Evolutionary conservation across 805 yeast species (phyloP).

Genomic region (Hanseniaspora lachancei): DNA sequence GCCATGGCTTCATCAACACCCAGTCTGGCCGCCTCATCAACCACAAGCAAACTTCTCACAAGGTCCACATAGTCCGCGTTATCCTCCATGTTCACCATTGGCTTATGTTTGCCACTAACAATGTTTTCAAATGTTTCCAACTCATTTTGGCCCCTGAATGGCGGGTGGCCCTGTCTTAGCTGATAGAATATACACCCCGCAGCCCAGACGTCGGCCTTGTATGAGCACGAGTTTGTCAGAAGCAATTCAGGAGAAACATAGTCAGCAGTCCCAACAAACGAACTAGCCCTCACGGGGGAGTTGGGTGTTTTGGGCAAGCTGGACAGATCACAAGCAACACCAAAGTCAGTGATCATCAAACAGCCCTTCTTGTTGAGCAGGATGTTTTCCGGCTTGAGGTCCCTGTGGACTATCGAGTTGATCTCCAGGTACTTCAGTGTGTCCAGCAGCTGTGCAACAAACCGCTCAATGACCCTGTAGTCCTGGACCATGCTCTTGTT

Average conservation of each 20-base stretch:
- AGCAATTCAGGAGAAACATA: conserved; percentile 88
- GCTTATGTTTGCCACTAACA: conserved; percentile 58
- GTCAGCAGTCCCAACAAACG: conserved; percentile 96
- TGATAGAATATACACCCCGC: conserved; percentile 80
- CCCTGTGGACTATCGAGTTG: conserved; percentile 84
- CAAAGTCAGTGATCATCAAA: conserved; percentile 88
- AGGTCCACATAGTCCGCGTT: conserved; percentile 42
- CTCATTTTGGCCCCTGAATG: conserved; percentile 78
- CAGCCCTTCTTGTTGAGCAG: conserved; percentile 67
- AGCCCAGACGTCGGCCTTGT: conserved; percentile 86
- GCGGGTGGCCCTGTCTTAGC: conserved; percentile 71
- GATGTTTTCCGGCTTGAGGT: conserved; percentile 79
- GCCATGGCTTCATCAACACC: conserved; percentile 43
- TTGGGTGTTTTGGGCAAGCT: background rate
- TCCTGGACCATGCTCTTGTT: conserved; percentile 57
- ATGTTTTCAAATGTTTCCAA: conserved; percentile 80
- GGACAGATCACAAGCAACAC: conserved; percentile 62
- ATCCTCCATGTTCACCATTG: conserved; percentile 45
- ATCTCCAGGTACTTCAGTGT: conserved; percentile 68
- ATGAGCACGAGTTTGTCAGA: conserved; percentile 65
- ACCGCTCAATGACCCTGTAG: conserved; percentile 64
- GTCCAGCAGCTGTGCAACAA: conserved; percentile 77
- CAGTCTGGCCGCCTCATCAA: conserved; percentile 59
- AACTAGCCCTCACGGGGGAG: conserved; percentile 35
- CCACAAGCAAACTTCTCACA: conserved; percentile 48